These are phyloP conservation scores for Solanum arcanum DNA, from an alignment of 257 asterid species.

Conservation along the genomic window DNA sequence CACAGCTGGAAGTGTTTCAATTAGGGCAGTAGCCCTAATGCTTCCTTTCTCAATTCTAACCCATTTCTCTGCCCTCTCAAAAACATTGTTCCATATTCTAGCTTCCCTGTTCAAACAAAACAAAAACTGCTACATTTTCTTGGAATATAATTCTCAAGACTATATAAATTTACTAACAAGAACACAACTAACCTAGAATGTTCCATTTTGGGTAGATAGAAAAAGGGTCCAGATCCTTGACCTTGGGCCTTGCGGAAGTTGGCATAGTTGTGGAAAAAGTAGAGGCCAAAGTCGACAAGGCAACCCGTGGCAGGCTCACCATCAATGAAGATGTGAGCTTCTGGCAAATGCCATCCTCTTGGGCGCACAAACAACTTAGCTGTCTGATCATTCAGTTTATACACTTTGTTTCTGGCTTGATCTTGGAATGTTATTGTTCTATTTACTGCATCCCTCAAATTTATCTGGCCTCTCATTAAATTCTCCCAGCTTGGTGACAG, in stretches of 20 bases:
- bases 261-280: conserved; percentile 12
- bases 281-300: conserved; percentile 78
- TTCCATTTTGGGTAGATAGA: conserved; percentile 97
- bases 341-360: conserved; percentile 97
- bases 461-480: conserved; percentile 70
- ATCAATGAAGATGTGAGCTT: conserved; percentile 78
- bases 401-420: conserved; percentile 52
- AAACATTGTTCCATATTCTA: conserved; percentile 76
- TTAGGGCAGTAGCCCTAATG: conserved; percentile 81
- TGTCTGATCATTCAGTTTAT: conserved; percentile 54
- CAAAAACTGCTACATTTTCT: neutral
- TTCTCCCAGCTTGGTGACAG: conserved; percentile 94
- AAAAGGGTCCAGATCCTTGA: conserved; percentile 77
- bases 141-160: neutral
- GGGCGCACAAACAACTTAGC: conserved; percentile 98
- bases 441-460: conserved; percentile 74
- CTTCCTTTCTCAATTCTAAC: conserved; percentile 75
- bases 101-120: conserved; percentile 58
- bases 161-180: neutral
- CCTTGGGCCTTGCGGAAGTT: conserved; percentile 60
- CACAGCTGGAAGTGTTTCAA: conserved; percentile 94
- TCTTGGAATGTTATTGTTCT: conserved; percentile 74
- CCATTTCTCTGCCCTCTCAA: conserved; percentile 61
- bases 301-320: conserved; percentile 81
- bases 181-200: conserved; percentile 45